Evolutionary conservation across 2,329 filamentous ascomycete genomes (phyloP).

Genomic region (Calonectria pseudoturangicola): DNA sequence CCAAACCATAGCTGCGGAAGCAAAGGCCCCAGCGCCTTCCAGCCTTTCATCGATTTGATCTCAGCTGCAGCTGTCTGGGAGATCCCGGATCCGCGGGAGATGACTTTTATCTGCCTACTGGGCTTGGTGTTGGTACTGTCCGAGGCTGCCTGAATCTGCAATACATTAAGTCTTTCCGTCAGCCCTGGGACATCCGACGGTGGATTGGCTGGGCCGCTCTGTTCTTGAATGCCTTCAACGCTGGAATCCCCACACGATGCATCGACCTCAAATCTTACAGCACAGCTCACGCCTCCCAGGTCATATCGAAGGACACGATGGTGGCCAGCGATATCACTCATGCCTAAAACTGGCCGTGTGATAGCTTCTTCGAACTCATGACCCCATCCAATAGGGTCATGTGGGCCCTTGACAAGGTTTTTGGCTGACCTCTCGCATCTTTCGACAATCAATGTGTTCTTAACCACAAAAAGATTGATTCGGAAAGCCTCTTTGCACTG

Average conservation of each 20-base stretch:
- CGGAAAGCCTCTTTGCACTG: constrained; percentile 42
- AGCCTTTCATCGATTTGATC: constrained; percentile 44
- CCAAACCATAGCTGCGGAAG: constrained; percentile 56
- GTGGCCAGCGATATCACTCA: constrained; percentile 34
- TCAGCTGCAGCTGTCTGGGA: constrained; percentile 42
- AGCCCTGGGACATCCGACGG: background rate
- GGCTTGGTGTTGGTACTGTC: background rate
- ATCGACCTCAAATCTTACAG: constrained; percentile 47
- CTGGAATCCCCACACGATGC: constrained; percentile 5
- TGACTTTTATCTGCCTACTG: background rate
- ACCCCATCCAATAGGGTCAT: constrained; percentile 11
- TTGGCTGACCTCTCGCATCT: constrained; percentile 29
- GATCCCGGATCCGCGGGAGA: constrained; percentile 11
- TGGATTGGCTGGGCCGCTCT: background rate
- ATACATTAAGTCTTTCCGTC: background rate
- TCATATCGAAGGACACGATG: constrained; percentile 46
- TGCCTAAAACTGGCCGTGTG: constrained; percentile 30
- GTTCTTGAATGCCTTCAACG: background rate
- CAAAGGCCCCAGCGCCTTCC: background rate
- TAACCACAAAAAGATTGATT: constrained; percentile 39
- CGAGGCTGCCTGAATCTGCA: background rate
- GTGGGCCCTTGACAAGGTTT: background rate
- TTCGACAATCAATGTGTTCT: constrained; percentile 46
- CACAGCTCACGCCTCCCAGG: constrained; percentile 45
- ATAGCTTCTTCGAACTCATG: constrained; percentile 41